Conservation (phyloP, 2,329 filamentous ascomycete species). For the Alternaria infectoria region DNA sequence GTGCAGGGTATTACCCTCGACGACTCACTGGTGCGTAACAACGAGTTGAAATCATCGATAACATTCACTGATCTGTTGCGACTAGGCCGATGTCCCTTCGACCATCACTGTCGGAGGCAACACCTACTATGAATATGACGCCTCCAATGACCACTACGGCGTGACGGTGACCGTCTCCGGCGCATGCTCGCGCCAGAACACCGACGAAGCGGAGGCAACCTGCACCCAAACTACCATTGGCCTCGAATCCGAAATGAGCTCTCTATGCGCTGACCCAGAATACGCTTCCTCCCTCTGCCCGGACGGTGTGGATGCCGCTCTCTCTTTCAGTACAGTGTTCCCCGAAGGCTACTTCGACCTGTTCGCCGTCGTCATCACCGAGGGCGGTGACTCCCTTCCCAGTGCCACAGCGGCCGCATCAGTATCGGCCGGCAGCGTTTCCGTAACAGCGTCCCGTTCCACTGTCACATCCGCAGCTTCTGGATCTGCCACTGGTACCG, state of each 20-base stretch:
- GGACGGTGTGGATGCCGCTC: neutral
- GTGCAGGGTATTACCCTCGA: conserved; percentile 1
- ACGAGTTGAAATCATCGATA: neutral
- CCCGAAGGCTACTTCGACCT: conserved; percentile 20
- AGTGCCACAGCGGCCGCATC: conserved; percentile 29
- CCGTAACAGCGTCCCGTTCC: neutral
- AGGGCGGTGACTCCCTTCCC: conserved; percentile 32
- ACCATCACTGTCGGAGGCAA: conserved; percentile 25
- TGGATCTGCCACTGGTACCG: neutral
- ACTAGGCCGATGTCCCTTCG: neutral
- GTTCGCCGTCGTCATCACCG: conserved; percentile 35
- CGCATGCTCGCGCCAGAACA: conserved; percentile 18
- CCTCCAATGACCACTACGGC: conserved; percentile 8
- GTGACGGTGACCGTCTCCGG: conserved; percentile 15
- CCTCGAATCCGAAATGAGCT: conserved; percentile 7
- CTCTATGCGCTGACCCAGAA: conserved; percentile 10
- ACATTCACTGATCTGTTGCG: neutral
- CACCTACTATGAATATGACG: conserved; percentile 23
- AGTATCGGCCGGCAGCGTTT: conserved; percentile 17
- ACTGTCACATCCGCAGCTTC: conserved; percentile 6
- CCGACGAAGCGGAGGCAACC: conserved; percentile 16
- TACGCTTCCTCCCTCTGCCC: neutral
- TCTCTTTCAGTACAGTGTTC: neutral
- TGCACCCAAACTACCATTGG: conserved; percentile 22
- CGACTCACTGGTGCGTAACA: neutral